Conservation (phyloP, 176 grass and related monocot genomes). For the Olyra latifolia region DNA sequence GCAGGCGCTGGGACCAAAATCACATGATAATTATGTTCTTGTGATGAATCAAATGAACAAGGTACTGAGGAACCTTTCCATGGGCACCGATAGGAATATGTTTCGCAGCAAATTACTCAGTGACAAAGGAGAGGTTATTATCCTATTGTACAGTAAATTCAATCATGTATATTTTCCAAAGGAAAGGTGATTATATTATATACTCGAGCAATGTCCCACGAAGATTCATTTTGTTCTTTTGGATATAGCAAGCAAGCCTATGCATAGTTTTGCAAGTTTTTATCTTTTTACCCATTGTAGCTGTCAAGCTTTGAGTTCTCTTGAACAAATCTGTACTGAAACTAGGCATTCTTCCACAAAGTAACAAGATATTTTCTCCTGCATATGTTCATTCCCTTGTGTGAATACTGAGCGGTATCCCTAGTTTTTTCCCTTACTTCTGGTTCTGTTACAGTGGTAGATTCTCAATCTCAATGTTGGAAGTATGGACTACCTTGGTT, state of each 20-base stretch:
- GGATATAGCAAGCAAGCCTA: not conserved
- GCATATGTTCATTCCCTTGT: not conserved
- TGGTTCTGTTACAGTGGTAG: not conserved
- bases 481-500: not conserved
- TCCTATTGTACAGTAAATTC: conserved; percentile 32
- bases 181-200: conserved; percentile 35
- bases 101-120: not conserved
- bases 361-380: not conserved
- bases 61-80: conserved; percentile 3
- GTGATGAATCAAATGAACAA: not conserved
- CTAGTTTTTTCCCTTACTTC: not conserved
- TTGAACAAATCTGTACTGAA: conserved; percentile 7
- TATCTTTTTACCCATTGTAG: conserved; percentile 14
- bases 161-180: conserved; percentile 15
- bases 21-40: not conserved
- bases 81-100: not conserved
- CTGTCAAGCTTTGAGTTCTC: not conserved
- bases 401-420: not conserved
- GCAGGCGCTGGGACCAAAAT: conserved; percentile 36
- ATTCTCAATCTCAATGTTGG: not conserved
- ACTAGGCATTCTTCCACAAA: not conserved
- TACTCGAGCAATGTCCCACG: not conserved
- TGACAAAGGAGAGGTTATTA: conserved; percentile 29
- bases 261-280: conserved; percentile 16
- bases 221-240: conserved; percentile 9